These are phyloP conservation scores for Plectosphaerella plurivora DNA, from an alignment of 2,329 filamentous ascomycete genomes.

Conservation along the genomic window DNA sequence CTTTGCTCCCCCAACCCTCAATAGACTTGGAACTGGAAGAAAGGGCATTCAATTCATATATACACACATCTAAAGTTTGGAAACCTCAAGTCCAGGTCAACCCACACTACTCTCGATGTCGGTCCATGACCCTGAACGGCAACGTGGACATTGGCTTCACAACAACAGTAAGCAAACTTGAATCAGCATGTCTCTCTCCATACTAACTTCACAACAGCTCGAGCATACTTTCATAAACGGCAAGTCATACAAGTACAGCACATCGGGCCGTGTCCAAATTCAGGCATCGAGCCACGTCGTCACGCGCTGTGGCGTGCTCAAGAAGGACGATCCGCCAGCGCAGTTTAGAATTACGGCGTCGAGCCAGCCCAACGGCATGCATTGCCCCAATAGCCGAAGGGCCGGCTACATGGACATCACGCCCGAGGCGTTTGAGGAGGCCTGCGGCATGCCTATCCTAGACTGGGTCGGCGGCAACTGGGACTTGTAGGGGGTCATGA, in stretches of 20 bases:
- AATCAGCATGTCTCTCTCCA: neutral
- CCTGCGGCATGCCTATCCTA: neutral
- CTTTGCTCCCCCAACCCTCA: no score
- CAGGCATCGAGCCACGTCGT: neutral
- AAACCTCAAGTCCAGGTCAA: no score
- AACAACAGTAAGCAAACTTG: neutral
- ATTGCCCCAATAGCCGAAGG: neutral
- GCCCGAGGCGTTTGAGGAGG: neutral
- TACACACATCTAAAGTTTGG: no score
- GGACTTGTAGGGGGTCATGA: neutral
- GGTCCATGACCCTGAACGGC: neutral
- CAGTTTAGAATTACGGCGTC: neutral
- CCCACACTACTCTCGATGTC: no score
- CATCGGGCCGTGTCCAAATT: neutral
- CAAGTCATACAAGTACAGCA: neutral
- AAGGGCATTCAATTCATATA: no score
- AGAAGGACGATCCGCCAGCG: neutral
- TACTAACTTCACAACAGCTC: neutral
- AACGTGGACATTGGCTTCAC: neutral
- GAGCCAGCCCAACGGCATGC: neutral
- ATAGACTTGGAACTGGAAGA: no score
- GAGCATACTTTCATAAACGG: neutral
- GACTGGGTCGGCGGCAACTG: neutral
- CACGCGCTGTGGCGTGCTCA: neutral
- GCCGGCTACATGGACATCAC: neutral